phyloP scores from a whole-genome alignment of 2,329 filamentous ascomycete species.

The Drechslerella coelobrocha region DNA sequence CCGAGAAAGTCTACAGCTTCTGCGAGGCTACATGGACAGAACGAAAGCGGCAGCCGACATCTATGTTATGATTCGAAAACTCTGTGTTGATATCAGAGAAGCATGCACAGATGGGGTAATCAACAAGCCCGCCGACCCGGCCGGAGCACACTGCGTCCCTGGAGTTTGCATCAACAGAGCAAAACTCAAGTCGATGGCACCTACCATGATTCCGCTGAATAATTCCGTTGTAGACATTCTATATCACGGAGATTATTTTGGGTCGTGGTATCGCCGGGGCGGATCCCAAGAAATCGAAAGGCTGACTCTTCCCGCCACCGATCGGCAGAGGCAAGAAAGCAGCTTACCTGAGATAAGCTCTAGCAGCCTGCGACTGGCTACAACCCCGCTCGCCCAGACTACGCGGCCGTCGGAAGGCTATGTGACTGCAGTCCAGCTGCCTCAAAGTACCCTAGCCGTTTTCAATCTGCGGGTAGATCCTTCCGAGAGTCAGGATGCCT shows the following conservation, averaged over 20 bases:
- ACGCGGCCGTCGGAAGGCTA: conserved; percentile 36
- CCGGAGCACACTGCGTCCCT: conserved; percentile 34
- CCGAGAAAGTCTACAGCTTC: conserved; percentile 43
- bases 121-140: conserved; percentile 7
- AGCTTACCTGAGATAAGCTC: conserved; percentile 50
- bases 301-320: conserved; percentile 49
- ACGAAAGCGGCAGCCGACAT: conserved; percentile 43
- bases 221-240: conserved; percentile 46
- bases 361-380: conserved; percentile 42
- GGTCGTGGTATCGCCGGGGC: conserved; percentile 42
- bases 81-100: conserved; percentile 47
- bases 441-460: conserved; percentile 41
- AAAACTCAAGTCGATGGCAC: conserved; percentile 34
- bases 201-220: conserved; percentile 48
- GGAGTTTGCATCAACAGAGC: conserved; percentile 44
- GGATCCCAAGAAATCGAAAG: conserved; percentile 49
- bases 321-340: conserved; percentile 33
- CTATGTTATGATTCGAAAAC: conserved; percentile 47
- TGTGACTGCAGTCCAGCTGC: conserved; percentile 45
- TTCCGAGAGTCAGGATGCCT: conserved; percentile 42
- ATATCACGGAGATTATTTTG: conserved; percentile 48
- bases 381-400: conserved; percentile 29
- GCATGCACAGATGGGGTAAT: conserved; percentile 38
- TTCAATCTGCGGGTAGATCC: conserved; percentile 48
- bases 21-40: conserved; percentile 45